phyloP scores from a whole-genome alignment of 257 asterid genomes.

The Petunia axillaris region DNA sequence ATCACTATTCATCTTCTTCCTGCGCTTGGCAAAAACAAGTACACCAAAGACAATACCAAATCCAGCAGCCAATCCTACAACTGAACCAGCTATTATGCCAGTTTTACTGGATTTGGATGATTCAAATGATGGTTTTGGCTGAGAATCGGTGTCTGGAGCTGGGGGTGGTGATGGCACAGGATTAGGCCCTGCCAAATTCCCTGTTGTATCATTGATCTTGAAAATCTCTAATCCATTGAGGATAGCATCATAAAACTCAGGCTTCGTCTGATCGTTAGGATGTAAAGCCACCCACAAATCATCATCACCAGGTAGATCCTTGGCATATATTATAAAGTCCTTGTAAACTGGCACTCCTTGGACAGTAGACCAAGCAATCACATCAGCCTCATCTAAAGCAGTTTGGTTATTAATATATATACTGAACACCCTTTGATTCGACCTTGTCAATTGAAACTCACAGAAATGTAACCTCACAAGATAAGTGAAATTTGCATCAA shows the following conservation, averaged over 20 bases:
- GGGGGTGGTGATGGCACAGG: conserved; percentile 39
- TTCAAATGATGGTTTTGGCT: conserved; percentile 1
- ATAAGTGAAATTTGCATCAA: conserved; percentile 66
- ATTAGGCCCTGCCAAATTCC: conserved; percentile 70
- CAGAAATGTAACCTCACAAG: conserved; percentile 83
- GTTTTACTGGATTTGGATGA: conserved; percentile 32
- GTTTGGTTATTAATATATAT: conserved; percentile 57
- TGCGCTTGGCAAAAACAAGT: conserved; percentile 27
- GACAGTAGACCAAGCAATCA: conserved; percentile 52
- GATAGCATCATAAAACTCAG: conserved; percentile 55
- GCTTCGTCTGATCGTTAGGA: conserved; percentile 48
- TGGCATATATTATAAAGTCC: conserved; percentile 52
- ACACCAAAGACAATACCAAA: conserved; percentile 38
- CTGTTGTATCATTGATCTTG: conserved; percentile 55
- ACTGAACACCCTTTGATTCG: conserved; percentile 65
- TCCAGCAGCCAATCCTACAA: conserved; percentile 38
- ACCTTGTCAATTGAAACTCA: conserved; percentile 49
- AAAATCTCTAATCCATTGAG: conserved; percentile 82
- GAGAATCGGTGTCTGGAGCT: background rate
- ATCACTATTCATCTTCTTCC: conserved; percentile 3
- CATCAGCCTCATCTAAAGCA: conserved; percentile 60
- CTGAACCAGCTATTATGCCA: conserved; percentile 37
- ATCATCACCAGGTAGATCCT: conserved; percentile 33
- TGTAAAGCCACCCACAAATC: conserved; percentile 62
- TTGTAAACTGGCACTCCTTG: conserved; percentile 54